Evolutionary conservation across 2,329 filamentous ascomycete species (phyloP), one percentile per base, ranked within the genome.

Genomic region (Huntiella abstrusa): DNA sequence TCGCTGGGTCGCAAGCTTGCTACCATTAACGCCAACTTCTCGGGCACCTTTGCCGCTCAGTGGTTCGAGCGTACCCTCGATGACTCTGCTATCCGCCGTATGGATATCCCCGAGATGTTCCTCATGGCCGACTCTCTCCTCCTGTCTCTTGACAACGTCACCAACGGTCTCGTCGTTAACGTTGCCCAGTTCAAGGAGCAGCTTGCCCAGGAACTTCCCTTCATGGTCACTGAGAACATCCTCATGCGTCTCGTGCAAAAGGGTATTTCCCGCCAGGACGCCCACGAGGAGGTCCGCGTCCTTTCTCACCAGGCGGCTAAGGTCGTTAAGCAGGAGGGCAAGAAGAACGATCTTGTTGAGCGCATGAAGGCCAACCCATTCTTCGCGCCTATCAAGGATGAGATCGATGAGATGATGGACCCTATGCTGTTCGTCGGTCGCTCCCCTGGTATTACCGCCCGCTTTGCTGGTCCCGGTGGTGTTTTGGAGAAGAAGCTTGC

Each of bases 231-330:
- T 5, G 58, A 53, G 55, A 50, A 52, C 37, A 77, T 86, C 58
- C 83, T 87, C 59, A 86, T 92, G 83, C 76, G 75, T 53, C 69
- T 88, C 47, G 75, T 79, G 22, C 73, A 75, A 48, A 71, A 77
- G 56, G 83, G 83, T 32, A 71, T 67, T 22, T 82, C 75, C 7
- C 68, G 85, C 43, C 84, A 92, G 59, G 83, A 87, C 17, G 80
- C 83, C 1, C 86, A 94, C 62, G 86, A 94, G 64, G 66, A 88
- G 61, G 87, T 94, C 55, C 79, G 80, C 5, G 81, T 94, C 1
- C 70, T 94, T 39, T 83, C 73, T 2, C 80, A 86, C 63, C 68
- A 92, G 62, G 83, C 85, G 0, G 73, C 70, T 38, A 67, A 69
- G 32, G 75, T 80, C 36, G 66, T 70, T 28, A 68, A 70, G 58